These are phyloP conservation scores for Pseudevernia furfuracea DNA, from an alignment of 495 filamentous ascomycete genomes.

Conservation along the genomic window DNA sequence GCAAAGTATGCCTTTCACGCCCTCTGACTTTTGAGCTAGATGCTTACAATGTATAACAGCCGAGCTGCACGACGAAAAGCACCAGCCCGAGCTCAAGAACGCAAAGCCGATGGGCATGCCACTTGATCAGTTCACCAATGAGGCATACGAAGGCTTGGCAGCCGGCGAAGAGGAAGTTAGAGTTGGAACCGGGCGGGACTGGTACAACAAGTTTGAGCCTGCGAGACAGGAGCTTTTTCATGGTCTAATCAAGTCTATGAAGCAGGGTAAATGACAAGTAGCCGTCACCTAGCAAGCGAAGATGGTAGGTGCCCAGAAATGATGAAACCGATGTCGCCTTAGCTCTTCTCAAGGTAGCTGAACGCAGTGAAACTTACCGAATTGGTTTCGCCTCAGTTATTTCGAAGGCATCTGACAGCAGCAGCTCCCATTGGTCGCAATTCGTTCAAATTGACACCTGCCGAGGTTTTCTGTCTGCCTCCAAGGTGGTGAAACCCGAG, in stretches of 20 bases:
- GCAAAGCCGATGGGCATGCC: constrained; percentile 51
- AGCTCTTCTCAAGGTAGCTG: neutral
- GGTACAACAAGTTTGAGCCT: constrained; percentile 25
- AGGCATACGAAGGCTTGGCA: constrained; percentile 46
- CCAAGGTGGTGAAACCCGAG: neutral
- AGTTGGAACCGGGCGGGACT: constrained; percentile 24
- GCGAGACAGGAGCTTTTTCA: constrained; percentile 30
- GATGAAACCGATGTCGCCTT: neutral
- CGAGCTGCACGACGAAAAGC: constrained; percentile 39
- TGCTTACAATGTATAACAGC: constrained; percentile 17
- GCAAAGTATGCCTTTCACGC: constrained; percentile 37
- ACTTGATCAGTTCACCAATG: constrained; percentile 48
- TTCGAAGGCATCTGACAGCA: neutral
- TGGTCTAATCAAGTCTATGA: constrained; percentile 19
- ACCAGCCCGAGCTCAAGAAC: constrained; percentile 25
- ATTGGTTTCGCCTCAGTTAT: neutral
- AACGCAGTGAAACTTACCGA: neutral
- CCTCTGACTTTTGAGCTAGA: neutral
- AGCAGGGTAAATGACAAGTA: neutral
- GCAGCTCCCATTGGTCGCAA: neutral
- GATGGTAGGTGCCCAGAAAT: neutral
- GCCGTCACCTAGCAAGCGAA: neutral
- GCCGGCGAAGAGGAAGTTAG: constrained; percentile 42
- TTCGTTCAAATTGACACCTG: neutral
- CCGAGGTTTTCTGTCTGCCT: neutral